phyloP scores from a whole-genome alignment of 495 filamentous ascomycete genomes.

The Penicillium antarcticum region DNA sequence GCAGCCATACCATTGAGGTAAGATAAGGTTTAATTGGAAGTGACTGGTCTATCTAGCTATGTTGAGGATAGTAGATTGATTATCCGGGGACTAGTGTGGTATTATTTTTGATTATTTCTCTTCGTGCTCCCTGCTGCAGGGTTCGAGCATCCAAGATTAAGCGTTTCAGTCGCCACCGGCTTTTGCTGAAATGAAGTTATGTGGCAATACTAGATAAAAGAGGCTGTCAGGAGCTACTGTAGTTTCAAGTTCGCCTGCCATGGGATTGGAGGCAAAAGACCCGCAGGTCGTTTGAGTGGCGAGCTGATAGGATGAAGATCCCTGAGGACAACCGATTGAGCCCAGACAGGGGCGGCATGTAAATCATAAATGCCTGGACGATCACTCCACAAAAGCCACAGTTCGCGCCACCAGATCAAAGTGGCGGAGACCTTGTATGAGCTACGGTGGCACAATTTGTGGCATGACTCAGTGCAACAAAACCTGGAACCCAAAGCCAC shows the following conservation, averaged over 20 bases:
- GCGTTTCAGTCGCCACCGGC: background rate
- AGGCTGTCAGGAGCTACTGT: background rate
- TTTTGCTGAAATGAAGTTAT: background rate
- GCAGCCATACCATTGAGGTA: background rate
- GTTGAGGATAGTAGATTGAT: background rate
- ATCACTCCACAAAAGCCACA: conserved; percentile 14
- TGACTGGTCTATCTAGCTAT: background rate
- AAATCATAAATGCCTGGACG: conserved; percentile 3
- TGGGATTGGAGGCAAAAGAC: background rate
- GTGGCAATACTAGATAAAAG: background rate
- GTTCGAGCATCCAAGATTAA: background rate
- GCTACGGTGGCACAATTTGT: background rate
- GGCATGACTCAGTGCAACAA: conserved; percentile 24
- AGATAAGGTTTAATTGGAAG: conserved; percentile 11
- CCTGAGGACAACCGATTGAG: background rate
- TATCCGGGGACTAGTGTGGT: background rate
- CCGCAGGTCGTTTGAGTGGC: conserved; percentile 3
- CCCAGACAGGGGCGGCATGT: conserved; percentile 12
- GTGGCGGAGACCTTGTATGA: conserved; percentile 9
- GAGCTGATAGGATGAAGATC: conserved; percentile 2
- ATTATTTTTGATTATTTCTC: background rate
- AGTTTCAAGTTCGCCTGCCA: background rate
- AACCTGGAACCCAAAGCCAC: conserved; percentile 10
- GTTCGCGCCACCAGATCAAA: conserved; percentile 7
- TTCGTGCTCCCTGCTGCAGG: background rate